phyloP scores from a whole-genome alignment of 306 rosid genomes.

The Cicer pinnatifidum region DNA sequence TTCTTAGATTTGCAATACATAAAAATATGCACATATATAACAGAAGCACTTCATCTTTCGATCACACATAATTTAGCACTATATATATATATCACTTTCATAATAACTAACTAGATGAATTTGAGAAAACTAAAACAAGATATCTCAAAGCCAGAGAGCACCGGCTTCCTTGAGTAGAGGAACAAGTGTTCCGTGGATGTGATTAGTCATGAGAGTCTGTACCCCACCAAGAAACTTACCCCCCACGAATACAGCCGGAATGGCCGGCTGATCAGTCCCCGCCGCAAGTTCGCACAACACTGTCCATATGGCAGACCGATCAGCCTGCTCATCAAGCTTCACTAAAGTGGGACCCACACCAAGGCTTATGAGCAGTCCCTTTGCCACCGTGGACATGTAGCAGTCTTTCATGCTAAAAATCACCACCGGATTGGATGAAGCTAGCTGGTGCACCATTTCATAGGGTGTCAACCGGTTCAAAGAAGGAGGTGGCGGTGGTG shows the following conservation, averaged over 20 bases:
- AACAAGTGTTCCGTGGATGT: constrained; percentile 14
- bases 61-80: too few relatives aligned
- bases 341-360: neutral
- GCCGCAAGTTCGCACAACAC: neutral
- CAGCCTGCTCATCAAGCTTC: neutral
- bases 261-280: neutral
- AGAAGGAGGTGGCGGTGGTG: neutral
- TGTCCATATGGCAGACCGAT: neutral
- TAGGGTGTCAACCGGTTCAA: neutral
- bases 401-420: neutral
- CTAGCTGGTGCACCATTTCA: neutral
- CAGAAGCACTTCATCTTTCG: too few relatives aligned
- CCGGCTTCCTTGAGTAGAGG: constrained; percentile 17
- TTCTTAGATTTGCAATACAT: too few relatives aligned
- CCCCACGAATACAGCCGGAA: neutral
- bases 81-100: too few relatives aligned
- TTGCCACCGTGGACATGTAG: neutral
- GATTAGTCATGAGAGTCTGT: neutral
- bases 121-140: too few relatives aligned
- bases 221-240: constrained; percentile 14
- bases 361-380: neutral
- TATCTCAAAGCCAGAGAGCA: neutral
- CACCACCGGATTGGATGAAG: neutral
- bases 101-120: too few relatives aligned
- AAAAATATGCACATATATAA: too few relatives aligned